Conservation (phyloP, 805 yeast genomes). For the Torulaspora microellipsoides region DNA sequence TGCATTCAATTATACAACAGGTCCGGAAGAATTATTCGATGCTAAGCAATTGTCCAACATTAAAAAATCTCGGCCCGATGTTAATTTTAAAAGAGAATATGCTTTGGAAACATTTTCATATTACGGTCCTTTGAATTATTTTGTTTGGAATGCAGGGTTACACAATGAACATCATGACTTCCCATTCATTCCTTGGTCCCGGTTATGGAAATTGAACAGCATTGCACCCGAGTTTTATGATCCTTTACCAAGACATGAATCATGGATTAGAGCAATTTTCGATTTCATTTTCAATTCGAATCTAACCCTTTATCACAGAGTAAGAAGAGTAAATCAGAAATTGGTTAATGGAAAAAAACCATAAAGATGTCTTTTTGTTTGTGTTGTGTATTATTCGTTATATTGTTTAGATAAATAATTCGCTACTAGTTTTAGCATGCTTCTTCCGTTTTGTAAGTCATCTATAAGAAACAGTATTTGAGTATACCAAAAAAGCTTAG, state of each 20-base stretch:
- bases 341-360: too few species aligned
- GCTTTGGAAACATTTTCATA: slow-evolving; percentile 81
- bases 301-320: slow-evolving; percentile 32
- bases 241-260: slow-evolving; percentile 67
- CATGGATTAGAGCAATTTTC: slow-evolving; percentile 75
- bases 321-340: too few species aligned
- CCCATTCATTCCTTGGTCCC: slow-evolving; percentile 90
- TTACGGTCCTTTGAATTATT: slow-evolving; percentile 69
- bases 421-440: too few species aligned
- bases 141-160: slow-evolving; percentile 91
- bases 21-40: slow-evolving; percentile 6
- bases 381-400: too few species aligned
- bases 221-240: slow-evolving; percentile 80
- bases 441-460: too few species aligned
- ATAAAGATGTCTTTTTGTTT: too few species aligned
- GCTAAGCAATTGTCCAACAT: slow-evolving; percentile 7
- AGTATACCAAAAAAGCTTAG: slow-evolving; percentile 38
- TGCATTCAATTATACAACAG: slow-evolving; percentile 24
- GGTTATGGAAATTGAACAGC: slow-evolving; percentile 55
- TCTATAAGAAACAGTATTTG: slow-evolving; percentile 27
- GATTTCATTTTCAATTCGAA: slow-evolving; percentile 65
- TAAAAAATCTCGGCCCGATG: slow-evolving; percentile 9
- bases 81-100: slow-evolving; percentile 11
- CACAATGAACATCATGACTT: slow-evolving; percentile 96
- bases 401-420: too few species aligned